Percentiles rank a stretch among this genome's conserved stretches.
These are phyloP conservation scores for Pseudonitzschia delicatissima DNA, from an alignment of 108 stramenopile genomes.

Conservation along the genomic window DNA sequence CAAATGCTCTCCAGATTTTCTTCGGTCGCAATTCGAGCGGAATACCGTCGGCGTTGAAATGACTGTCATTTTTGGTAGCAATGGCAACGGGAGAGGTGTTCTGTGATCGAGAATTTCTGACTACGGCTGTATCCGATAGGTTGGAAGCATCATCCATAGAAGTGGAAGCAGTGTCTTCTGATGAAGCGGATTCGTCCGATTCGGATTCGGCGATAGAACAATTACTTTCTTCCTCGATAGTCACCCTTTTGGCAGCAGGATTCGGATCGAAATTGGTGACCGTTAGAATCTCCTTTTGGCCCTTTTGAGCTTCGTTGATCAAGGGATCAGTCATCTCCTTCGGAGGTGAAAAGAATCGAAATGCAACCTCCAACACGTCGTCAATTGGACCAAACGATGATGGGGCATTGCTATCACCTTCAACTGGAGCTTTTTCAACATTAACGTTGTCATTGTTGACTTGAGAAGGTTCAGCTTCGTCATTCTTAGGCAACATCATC, in stretches of 20 bases:
- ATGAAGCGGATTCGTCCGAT: neutral
- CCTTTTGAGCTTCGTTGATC: neutral
- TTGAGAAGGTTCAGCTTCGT: neutral
- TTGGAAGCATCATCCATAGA: too few species aligned
- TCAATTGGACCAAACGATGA: neutral
- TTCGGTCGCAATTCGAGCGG: constrained; percentile 10
- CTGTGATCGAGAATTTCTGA: too few species aligned
- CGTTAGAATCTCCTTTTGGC: neutral
- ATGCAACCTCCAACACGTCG: neutral
- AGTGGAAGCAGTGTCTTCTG: neutral
- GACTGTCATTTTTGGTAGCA: too few species aligned
- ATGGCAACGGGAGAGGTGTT: too few species aligned
- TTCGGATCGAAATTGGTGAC: neutral
- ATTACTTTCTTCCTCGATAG: neutral
- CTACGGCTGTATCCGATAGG: constrained; percentile 3
- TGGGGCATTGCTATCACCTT: neutral
- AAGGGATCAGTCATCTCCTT: neutral
- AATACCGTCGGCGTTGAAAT: constrained; percentile 10
- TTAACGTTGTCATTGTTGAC: neutral
- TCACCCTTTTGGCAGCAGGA: neutral
- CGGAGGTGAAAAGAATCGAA: neutral
- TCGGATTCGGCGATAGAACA: neutral
- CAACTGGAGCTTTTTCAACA: neutral
- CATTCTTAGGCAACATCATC: neutral
- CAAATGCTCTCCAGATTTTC: constrained; percentile 17